Conservation (phyloP, 73 alveolate genomes). For the Paramecium biaurelia region DNA sequence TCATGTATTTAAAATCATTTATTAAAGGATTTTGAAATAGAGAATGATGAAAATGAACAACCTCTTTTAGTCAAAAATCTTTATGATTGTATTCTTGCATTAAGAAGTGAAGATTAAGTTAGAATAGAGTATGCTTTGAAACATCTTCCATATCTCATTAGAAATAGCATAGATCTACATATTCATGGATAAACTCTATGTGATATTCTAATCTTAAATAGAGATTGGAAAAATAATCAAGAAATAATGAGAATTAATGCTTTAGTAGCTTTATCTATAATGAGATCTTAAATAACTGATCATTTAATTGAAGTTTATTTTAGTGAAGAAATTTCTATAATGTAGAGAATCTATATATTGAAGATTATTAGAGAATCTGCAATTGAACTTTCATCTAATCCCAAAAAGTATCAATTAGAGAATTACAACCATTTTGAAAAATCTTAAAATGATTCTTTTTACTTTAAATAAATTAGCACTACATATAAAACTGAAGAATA, state of each 20-base stretch:
- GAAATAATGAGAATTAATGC: background rate
- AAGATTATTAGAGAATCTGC: slow-evolving; percentile 18
- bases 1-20: background rate
- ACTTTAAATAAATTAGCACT: slow-evolving; percentile 13
- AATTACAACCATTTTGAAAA: background rate
- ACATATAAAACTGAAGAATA: background rate
- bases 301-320: background rate
- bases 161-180: slow-evolving; percentile 20
- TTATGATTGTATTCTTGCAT: slow-evolving; percentile 33
- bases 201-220: background rate
- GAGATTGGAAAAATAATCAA: background rate
- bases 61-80: background rate
- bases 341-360: background rate
- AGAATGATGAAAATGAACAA: background rate
- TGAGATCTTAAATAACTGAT: background rate
- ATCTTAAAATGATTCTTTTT: background rate
- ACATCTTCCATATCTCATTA: slow-evolving; percentile 32
- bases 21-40: background rate
- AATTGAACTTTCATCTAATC: background rate
- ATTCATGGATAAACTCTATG: slow-evolving; percentile 30
- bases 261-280: background rate
- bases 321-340: slow-evolving; percentile 2
- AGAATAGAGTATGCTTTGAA: background rate
- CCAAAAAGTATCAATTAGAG: background rate
- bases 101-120: background rate